Evolutionary conservation across 306 rosid genomes (phyloP).

Genomic region (Pyrus bretschneideri): DNA sequence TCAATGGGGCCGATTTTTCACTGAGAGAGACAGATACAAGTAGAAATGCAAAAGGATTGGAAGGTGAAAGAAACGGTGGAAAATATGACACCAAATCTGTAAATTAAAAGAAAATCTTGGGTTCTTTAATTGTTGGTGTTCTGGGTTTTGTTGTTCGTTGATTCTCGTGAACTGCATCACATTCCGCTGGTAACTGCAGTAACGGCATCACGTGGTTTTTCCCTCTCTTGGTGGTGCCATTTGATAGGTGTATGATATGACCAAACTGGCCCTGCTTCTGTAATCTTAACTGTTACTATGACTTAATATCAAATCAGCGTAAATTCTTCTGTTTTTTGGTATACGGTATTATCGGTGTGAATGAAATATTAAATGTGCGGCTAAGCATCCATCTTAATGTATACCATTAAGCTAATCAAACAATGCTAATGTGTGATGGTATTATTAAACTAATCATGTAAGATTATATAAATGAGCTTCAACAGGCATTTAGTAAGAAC

Average conservation of each 20-base stretch:
- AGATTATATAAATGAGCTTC: no score
- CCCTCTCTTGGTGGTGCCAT: not conserved
- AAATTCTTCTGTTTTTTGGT: no score
- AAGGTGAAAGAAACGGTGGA: not conserved
- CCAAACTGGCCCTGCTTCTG: not conserved
- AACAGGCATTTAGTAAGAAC: not conserved
- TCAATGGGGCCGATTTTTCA: slow-evolving; percentile 25
- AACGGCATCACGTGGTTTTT: slow-evolving; percentile 11
- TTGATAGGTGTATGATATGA: not conserved
- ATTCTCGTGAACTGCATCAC: slow-evolving; percentile 1
- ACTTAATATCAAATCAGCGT: no score
- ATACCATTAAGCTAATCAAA: no score
- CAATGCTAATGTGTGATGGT: no score
- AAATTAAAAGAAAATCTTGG: not conserved
- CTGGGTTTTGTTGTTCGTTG: not conserved
- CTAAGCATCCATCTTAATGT: no score
- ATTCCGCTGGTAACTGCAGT: slow-evolving; percentile 7
- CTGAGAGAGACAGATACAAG: not conserved
- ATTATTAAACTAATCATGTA: no score
- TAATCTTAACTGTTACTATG: not conserved
- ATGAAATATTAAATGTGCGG: no score
- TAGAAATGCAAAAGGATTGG: not conserved
- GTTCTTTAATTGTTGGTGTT: not conserved
- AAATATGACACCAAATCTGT: no score
- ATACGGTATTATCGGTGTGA: accelerated